Evolutionary conservation across 2,329 filamentous ascomycete species (phyloP).

Genomic region (Sporothrix globosa): DNA sequence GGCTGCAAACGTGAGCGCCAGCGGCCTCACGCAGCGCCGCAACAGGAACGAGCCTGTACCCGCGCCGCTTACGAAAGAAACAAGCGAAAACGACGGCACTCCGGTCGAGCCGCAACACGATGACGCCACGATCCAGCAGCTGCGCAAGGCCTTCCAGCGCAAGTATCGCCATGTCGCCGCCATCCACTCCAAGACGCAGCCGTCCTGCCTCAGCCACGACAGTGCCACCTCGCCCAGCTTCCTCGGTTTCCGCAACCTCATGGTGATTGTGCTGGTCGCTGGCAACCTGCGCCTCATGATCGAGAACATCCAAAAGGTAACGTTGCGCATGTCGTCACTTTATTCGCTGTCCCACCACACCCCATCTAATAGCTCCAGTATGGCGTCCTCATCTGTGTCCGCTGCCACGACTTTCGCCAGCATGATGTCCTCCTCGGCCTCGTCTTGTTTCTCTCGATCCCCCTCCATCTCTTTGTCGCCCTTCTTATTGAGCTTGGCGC

Average conservation of each 20-base stretch:
- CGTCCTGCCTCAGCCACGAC: constrained; percentile 87
- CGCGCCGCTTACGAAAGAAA: not conserved
- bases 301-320: constrained; percentile 91
- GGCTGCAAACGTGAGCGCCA: not conserved
- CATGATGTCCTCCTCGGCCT: constrained; percentile 77
- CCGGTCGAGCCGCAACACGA: constrained; percentile 33
- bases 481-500: constrained; percentile 87
- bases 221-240: constrained; percentile 76
- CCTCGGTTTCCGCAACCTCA: constrained; percentile 90
- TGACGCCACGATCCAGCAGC: constrained; percentile 38
- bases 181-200: constrained; percentile 71
- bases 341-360: too few species aligned
- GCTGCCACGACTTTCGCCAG: constrained; percentile 82
- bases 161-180: constrained; percentile 94
- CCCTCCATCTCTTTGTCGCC: constrained; percentile 86
- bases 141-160: constrained; percentile 50
- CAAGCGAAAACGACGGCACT: not conserved
- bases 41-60: not conserved
- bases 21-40: constrained; percentile 18
- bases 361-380: constrained; percentile 60
- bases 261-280: constrained; percentile 91
- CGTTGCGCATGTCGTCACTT: constrained; percentile 28
- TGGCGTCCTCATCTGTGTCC: constrained; percentile 88
- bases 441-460: constrained; percentile 82
- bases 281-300: constrained; percentile 94